A percentile compares a stretch with the other conserved stretches of the same genome.
Evolutionary conservation across 441 rosid genomes (phyloP).

Genomic region (Adansonia gregorii): DNA sequence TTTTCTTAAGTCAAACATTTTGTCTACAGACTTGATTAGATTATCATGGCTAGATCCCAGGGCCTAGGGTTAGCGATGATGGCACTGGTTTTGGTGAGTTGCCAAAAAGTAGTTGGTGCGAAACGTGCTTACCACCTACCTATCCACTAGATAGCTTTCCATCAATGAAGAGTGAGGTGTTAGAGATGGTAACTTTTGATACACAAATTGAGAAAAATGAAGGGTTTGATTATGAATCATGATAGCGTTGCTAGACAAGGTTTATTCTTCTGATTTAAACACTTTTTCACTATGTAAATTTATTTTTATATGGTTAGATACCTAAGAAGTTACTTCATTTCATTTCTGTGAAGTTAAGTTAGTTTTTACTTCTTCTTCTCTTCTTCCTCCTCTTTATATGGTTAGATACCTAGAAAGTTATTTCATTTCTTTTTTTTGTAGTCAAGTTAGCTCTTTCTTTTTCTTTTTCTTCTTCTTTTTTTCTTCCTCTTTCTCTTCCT

Average conservation of each 20-base stretch:
- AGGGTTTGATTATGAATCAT: background rate
- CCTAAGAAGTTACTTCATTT: conserved; percentile 18
- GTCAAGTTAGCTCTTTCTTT: too few relatives aligned
- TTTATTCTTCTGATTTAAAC: conserved; percentile 21
- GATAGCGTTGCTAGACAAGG: background rate
- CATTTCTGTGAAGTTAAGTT: background rate
- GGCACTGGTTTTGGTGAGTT: background rate
- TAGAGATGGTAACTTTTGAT: background rate
- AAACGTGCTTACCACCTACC: background rate
- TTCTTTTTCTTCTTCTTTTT: too few relatives aligned
- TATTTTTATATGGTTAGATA: conserved; percentile 6
- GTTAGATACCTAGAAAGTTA: too few relatives aligned
- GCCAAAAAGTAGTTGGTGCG: background rate
- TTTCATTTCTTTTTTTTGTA: too few relatives aligned
- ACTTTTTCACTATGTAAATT: background rate
- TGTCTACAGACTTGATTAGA: conserved; percentile 42
- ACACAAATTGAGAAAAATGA: background rate
- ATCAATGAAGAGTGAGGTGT: background rate
- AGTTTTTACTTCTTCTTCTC: too few relatives aligned
- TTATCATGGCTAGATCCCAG: conserved; percentile 29
- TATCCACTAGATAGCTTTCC: background rate
- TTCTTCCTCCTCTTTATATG: too few relatives aligned
- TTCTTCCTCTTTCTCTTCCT: too few relatives aligned
- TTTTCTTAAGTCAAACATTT: conserved; percentile 36
- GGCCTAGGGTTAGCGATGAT: background rate